These are phyloP conservation scores for Microbotryomycetes sp. DNA, from an alignment of 1,284 basidiomycete species.

Conservation along the genomic window DNA sequence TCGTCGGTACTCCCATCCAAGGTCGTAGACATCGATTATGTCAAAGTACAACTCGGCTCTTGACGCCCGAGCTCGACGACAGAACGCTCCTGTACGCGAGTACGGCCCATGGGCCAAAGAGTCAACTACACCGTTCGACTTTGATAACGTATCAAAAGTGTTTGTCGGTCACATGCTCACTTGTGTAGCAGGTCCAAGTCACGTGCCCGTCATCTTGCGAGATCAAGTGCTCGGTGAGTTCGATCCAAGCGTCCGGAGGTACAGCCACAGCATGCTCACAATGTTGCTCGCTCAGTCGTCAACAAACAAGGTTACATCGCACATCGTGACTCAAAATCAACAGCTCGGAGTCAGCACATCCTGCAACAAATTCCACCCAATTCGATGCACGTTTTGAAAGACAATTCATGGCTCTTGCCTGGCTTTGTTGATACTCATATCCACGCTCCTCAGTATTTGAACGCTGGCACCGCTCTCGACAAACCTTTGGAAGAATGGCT, in stretches of 20 bases:
- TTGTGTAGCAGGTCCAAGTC: not conserved
- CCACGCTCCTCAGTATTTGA: conserved; percentile 78
- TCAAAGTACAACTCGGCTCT: too few species aligned
- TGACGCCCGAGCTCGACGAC: too few species aligned
- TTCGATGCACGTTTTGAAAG: conserved; percentile 23
- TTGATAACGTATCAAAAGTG: not conserved
- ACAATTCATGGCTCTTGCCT: conserved; percentile 58
- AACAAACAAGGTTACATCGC: conserved; percentile 54
- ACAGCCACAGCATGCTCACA: too few species aligned
- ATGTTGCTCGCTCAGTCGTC: conserved; percentile 47
- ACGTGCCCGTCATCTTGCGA: too few species aligned
- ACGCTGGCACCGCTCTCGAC: conserved; percentile 67
- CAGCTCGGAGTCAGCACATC: not conserved
- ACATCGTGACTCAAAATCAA: conserved; percentile 42
- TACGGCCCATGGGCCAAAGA: too few species aligned
- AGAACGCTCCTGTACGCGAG: too few species aligned
- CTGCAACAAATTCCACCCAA: not conserved
- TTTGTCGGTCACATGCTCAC: not conserved
- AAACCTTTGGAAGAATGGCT: conserved; percentile 71
- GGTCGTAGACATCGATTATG: too few species aligned
- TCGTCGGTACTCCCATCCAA: too few species aligned
- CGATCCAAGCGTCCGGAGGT: too few species aligned
- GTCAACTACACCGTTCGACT: too few species aligned
- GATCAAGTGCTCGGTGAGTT: not conserved
- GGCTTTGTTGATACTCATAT: conserved; percentile 52